phyloP scores from a whole-genome alignment of 176 grass and related monocot genomes.

The Cenchrus purpureus region DNA sequence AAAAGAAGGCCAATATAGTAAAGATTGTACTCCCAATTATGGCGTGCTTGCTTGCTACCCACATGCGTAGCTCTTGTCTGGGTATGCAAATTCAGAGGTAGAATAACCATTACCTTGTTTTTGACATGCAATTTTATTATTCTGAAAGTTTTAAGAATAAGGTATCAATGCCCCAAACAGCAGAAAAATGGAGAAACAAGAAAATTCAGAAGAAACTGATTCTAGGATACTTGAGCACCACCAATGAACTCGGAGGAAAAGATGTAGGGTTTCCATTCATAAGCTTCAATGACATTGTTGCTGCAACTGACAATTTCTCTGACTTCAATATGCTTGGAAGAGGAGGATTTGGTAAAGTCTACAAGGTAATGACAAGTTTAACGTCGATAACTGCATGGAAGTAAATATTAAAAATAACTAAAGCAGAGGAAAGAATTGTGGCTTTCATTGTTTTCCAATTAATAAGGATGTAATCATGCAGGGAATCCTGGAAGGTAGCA shows the following conservation, averaged over 20 bases:
- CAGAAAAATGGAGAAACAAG: neutral
- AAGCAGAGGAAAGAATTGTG: neutral
- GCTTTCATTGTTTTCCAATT: neutral
- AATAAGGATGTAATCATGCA: constrained; percentile 16
- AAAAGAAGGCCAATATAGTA: neutral
- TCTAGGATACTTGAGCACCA: neutral
- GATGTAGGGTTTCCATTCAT: constrained; percentile 31
- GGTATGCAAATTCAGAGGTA: constrained; percentile 34
- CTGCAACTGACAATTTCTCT: constrained; percentile 49
- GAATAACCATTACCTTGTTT: neutral
- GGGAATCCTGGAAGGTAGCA: constrained; percentile 38
- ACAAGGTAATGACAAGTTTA: constrained; percentile 36
- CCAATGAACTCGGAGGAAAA: neutral
- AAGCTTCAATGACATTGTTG: constrained; percentile 27
- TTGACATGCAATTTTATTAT: neutral
- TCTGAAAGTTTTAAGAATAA: neutral
- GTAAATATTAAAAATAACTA: too few species aligned
- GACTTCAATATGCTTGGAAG: constrained; percentile 40
- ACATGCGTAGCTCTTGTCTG: neutral
- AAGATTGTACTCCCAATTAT: constrained; percentile 1
- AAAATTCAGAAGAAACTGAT: neutral
- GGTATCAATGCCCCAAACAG: neutral
- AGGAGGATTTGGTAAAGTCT: constrained; percentile 55
- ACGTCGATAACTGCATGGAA: neutral
- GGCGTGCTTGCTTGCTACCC: neutral